phyloP scores from a whole-genome alignment of 495 filamentous ascomycete genomes.

The Podospora conica region DNA sequence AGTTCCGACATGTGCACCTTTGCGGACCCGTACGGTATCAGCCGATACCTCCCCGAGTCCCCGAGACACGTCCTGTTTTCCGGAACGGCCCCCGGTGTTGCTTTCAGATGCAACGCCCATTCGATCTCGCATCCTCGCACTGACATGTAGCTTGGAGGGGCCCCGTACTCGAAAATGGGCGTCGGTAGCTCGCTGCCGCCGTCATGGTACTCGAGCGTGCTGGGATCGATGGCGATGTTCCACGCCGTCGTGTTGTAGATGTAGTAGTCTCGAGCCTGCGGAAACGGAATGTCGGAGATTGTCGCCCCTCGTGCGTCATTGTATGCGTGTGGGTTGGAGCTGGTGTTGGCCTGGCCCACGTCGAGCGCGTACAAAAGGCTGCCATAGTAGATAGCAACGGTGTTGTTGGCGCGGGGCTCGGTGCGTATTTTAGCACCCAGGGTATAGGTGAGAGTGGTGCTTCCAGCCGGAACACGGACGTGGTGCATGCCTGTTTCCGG shows the following conservation, averaged over 20 bases:
- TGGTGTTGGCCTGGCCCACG: conserved; percentile 24
- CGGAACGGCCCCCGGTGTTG: conserved; percentile 42
- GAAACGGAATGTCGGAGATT: conserved; percentile 13
- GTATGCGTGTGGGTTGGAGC: conserved; percentile 15
- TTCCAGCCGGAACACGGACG: conserved; percentile 26
- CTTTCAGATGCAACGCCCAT: conserved; percentile 43
- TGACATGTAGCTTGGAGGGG: conserved; percentile 43
- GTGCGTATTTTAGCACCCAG: conserved; percentile 25
- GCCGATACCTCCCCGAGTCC: conserved; percentile 31
- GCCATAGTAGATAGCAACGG: conserved; percentile 49
- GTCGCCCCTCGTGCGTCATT: conserved; percentile 7
- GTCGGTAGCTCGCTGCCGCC: conserved; percentile 28
- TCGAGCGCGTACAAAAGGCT: conserved; percentile 51
- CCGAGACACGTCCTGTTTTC: conserved; percentile 17
- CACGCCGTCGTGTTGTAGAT: conserved; percentile 36
- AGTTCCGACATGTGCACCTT: conserved; percentile 57
- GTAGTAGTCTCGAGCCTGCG: conserved; percentile 34
- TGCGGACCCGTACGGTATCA: conserved; percentile 52
- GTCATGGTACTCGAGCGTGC: conserved; percentile 15
- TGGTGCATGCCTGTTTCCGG: conserved; percentile 27
- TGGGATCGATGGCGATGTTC: conserved; percentile 47
- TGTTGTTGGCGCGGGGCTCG: conserved; percentile 44
- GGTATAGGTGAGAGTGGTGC: conserved; percentile 20
- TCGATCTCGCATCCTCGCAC: conserved; percentile 48
- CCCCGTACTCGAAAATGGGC: conserved; percentile 46